Percentiles rank a stretch among this genome's conserved stretches.
Evolutionary conservation across 805 yeast species (phyloP).

Genomic region (Pichia occidentalis): DNA sequence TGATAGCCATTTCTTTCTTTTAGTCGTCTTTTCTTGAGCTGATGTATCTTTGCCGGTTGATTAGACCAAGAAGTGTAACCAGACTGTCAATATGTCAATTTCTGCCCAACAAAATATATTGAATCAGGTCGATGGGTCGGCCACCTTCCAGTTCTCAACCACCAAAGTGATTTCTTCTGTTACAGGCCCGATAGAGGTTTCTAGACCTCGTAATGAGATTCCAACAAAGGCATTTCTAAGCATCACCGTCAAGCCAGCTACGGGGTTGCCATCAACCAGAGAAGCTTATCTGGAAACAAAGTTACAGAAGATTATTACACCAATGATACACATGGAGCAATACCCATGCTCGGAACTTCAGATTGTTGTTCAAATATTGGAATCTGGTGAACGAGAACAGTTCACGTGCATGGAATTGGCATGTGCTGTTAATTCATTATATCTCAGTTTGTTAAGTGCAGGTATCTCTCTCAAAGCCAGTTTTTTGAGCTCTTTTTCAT

Average conservation of each 20-base stretch:
- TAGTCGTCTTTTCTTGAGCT: too few species aligned
- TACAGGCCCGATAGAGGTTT: constrained; percentile 80
- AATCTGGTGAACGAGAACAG: constrained; percentile 40
- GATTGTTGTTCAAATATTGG: constrained; percentile 58
- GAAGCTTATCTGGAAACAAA: constrained; percentile 74
- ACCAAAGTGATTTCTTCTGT: constrained; percentile 68
- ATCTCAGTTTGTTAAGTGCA: constrained; percentile 73
- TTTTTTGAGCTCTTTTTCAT: constrained; percentile 48
- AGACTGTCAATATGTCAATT: not conserved
- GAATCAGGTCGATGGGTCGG: constrained; percentile 74
- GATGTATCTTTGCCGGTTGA: too few species aligned
- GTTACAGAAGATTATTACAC: constrained; percentile 52
- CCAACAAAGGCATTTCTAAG: constrained; percentile 77
- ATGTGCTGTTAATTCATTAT: constrained; percentile 66
- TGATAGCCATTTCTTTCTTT: too few species aligned
- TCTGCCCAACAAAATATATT: constrained; percentile 27
- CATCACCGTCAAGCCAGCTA: constrained; percentile 68
- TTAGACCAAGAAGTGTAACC: too few species aligned
- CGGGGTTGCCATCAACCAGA: constrained; percentile 65
- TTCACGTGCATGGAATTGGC: constrained; percentile 42
- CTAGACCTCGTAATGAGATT: constrained; percentile 72
- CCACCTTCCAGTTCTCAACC: constrained; percentile 43
- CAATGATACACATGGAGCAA: constrained; percentile 51
- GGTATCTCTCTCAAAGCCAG: constrained; percentile 64
- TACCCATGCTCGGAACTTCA: constrained; percentile 80